phyloP scores from a whole-genome alignment of 2,329 filamentous ascomycete species.

The Fusarium sp. region DNA sequence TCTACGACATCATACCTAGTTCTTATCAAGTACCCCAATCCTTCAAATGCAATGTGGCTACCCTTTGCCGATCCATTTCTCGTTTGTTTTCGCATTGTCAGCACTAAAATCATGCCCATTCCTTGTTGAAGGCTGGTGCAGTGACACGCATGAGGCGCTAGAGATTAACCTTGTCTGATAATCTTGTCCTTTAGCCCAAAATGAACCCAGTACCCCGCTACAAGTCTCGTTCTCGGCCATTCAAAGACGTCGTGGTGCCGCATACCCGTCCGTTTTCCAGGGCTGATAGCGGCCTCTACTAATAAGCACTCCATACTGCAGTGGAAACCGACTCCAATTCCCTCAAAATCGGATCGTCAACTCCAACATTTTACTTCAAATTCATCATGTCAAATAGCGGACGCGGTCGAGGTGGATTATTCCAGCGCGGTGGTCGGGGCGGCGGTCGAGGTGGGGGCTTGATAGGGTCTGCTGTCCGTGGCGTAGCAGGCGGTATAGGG shows the following conservation, averaged over 20 bases:
- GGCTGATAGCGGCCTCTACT: neutral
- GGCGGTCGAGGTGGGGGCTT: neutral
- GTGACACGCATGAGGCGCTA: neutral
- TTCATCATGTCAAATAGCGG: conserved; percentile 2
- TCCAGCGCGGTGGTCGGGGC: neutral
- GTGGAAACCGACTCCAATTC: neutral
- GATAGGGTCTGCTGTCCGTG: conserved; percentile 5
- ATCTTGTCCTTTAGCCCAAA: neutral
- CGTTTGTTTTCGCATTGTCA: neutral
- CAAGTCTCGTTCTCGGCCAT: neutral
- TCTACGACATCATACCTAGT: neutral
- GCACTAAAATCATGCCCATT: neutral
- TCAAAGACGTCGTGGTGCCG: neutral
- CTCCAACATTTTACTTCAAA: neutral
- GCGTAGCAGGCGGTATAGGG: conserved; percentile 13
- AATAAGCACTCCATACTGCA: neutral
- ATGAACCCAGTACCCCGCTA: neutral
- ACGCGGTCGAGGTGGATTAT: neutral
- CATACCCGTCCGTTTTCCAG: neutral
- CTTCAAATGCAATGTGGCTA: no score
- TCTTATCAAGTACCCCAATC: neutral
- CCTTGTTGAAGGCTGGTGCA: neutral
- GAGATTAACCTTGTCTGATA: neutral
- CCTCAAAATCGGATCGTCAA: neutral
- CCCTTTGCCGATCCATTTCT: neutral